Percentiles rank a stretch among this genome's conserved stretches.
Evolutionary conservation across 75 land plant species (phyloP).

Genomic region (Sequoia sempervirens): DNA sequence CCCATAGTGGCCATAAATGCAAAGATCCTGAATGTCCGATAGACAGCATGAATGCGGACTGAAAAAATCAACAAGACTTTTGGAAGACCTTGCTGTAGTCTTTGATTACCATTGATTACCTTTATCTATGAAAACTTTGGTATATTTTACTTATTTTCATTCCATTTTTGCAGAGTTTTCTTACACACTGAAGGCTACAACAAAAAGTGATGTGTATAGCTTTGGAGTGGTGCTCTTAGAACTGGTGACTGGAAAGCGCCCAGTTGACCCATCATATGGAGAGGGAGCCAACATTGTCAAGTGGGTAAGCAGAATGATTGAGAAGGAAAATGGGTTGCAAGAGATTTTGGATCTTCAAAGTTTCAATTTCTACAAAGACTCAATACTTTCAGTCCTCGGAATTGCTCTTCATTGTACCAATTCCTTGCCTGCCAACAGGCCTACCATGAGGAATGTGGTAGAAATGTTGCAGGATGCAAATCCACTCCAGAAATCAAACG

Average conservation of each 20-base stretch:
- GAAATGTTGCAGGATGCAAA: slow-evolving; percentile 13
- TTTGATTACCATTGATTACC: not conserved
- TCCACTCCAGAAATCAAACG: slow-evolving; percentile 8
- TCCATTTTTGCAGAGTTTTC: slow-evolving; percentile 16
- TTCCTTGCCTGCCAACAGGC: slow-evolving; percentile 17
- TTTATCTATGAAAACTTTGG: not conserved
- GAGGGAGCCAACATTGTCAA: slow-evolving; percentile 21
- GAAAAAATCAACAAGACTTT: not conserved
- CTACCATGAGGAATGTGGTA: slow-evolving; percentile 27
- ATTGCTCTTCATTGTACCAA: slow-evolving; percentile 24
- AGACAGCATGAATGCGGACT: not conserved
- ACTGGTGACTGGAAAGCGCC: slow-evolving; percentile 18
- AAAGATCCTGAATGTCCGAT: not conserved
- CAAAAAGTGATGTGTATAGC: slow-evolving; percentile 25
- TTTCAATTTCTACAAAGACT: slow-evolving; percentile 11
- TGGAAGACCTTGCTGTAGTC: not conserved
- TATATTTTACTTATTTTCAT: not conserved
- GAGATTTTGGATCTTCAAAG: slow-evolving; percentile 16
- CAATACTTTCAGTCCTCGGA: slow-evolving; percentile 16
- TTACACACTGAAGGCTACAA: slow-evolving; percentile 19
- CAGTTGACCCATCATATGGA: slow-evolving; percentile 16
- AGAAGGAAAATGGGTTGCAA: slow-evolving; percentile 13
- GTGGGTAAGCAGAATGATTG: slow-evolving; percentile 17
- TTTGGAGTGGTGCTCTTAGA: slow-evolving; percentile 23
- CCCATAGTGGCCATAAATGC: not conserved